Conservation (phyloP, 495 filamentous ascomycete genomes). For the Paragyromitra xinjiangensis region DNA sequence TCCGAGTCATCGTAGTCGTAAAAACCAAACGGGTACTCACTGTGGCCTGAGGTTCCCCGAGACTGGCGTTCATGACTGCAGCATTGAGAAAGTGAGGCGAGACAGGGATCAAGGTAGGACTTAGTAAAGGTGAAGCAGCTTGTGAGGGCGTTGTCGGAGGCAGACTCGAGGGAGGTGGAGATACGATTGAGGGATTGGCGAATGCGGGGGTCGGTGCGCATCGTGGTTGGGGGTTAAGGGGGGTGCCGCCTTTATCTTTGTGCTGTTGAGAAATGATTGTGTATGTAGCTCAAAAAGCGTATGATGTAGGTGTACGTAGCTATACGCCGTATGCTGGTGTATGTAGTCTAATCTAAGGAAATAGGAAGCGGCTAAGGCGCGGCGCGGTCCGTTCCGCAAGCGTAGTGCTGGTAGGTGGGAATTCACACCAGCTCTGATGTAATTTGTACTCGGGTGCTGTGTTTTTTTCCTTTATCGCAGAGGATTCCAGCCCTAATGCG, state of each 20-base stretch:
- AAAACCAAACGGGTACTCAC: conserved; percentile 92
- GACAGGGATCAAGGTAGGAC: conserved; percentile 82
- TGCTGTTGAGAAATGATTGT: conserved; percentile 19
- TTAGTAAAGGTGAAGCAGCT: conserved; percentile 88
- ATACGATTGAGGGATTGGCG: conserved; percentile 93
- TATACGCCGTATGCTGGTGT: conserved; percentile 18
- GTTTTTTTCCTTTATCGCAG: conserved; percentile 31
- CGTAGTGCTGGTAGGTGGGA: conserved; percentile 21
- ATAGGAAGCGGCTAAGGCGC: conserved; percentile 22
- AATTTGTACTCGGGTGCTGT: conserved; percentile 6
- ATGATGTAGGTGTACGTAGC: conserved; percentile 21
- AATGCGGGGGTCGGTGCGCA: conserved; percentile 79
- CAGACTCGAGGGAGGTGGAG: conserved; percentile 88
- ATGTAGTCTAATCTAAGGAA: conserved; percentile 31
- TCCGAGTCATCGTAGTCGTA: conserved; percentile 82
- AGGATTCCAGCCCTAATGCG: conserved; percentile 49
- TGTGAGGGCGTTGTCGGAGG: conserved; percentile 88
- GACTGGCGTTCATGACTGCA: conserved; percentile 58
- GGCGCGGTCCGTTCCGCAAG: conserved; percentile 35
- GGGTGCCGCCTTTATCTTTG: conserved; percentile 33
- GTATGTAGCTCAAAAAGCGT: conserved; percentile 15
- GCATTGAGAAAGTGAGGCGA: conserved; percentile 71
- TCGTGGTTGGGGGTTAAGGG: conserved; percentile 40
- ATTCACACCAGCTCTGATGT: conserved; percentile 9
- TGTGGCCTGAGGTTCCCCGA: conserved; percentile 57